Conservation (phyloP, 1,139 yeast genomes). For the Candida sanyaensis region DNA sequence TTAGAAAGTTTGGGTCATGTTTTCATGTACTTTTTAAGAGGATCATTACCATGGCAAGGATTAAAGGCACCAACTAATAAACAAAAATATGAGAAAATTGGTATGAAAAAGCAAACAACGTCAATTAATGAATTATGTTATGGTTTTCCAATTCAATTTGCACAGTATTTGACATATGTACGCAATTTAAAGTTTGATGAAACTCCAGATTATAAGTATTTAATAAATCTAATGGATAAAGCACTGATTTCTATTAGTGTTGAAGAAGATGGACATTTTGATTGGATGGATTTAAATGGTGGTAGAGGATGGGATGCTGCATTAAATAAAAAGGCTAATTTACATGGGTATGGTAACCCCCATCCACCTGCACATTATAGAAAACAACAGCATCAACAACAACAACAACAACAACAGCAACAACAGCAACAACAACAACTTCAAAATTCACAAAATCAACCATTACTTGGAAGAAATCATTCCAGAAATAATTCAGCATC, state of each 20-base stretch:
- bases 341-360: slow-evolving; percentile 80
- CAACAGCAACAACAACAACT: slow-evolving; percentile 10
- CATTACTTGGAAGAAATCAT: slow-evolving; percentile 9
- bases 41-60: slow-evolving; percentile 61
- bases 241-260: slow-evolving; percentile 36
- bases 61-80: slow-evolving; percentile 78
- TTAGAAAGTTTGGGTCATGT: slow-evolving; percentile 66
- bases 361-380: slow-evolving; percentile 46
- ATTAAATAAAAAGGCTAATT: slow-evolving; percentile 74
- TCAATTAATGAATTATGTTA: slow-evolving; percentile 66
- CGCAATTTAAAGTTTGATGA: slow-evolving; percentile 75
- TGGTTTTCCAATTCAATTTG: slow-evolving; percentile 76
- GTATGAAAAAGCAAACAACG: slow-evolving; percentile 74
- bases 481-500: slow-evolving; percentile 4
- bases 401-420: slow-evolving; percentile 13
- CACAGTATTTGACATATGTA: slow-evolving; percentile 72
- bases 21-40: slow-evolving; percentile 61
- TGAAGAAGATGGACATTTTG: slow-evolving; percentile 67
- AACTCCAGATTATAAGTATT: slow-evolving; percentile 69
- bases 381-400: too few relatives aligned
- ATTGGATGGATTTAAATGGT: slow-evolving; percentile 81
- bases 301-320: slow-evolving; percentile 86
- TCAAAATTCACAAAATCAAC: slow-evolving; percentile 10
- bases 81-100: slow-evolving; percentile 80
- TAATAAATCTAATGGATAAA: slow-evolving; percentile 43